These are phyloP conservation scores for Globisporangium irregulare DNA, from an alignment of 352 stramenopile species.

Conservation along the genomic window DNA sequence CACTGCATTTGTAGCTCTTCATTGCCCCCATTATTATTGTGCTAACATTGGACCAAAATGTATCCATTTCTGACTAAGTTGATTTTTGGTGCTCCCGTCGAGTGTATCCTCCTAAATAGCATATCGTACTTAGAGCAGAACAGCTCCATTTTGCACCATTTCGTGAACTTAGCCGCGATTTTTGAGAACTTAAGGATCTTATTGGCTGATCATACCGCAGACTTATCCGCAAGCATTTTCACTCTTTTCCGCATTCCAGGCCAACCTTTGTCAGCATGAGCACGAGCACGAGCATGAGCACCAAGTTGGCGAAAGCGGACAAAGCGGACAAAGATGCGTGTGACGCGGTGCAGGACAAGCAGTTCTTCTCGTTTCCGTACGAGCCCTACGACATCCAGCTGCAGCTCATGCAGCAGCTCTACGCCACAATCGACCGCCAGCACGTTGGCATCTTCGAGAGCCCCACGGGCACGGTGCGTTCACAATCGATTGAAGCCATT, in stretches of 20 bases:
- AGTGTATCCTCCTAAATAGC: background rate
- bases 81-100: background rate
- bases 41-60: background rate
- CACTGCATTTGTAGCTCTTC: too few species aligned
- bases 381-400: conserved; percentile 89
- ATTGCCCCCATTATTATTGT: too few species aligned
- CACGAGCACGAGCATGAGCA: background rate
- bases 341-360: conserved; percentile 28
- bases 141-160: background rate
- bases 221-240: background rate
- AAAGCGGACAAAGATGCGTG: background rate
- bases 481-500: background rate
- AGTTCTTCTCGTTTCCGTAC: conserved; percentile 89
- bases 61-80: background rate
- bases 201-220: too few species aligned
- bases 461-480: conserved; percentile 81
- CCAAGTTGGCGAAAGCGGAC: conserved; percentile 1
- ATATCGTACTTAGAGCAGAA: background rate
- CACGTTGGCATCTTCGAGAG: conserved; percentile 92
- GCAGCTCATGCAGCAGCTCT: conserved; percentile 87
- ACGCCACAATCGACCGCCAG: conserved; percentile 66
- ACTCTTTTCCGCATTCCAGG: too few species aligned
- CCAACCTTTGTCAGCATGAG: too few species aligned
- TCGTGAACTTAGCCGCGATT: too few species aligned
- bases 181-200: too few species aligned